Evolutionary conservation across 192 early-diverging fungal species (phyloP).

Genomic region (Mortierella hygrophila): DNA sequence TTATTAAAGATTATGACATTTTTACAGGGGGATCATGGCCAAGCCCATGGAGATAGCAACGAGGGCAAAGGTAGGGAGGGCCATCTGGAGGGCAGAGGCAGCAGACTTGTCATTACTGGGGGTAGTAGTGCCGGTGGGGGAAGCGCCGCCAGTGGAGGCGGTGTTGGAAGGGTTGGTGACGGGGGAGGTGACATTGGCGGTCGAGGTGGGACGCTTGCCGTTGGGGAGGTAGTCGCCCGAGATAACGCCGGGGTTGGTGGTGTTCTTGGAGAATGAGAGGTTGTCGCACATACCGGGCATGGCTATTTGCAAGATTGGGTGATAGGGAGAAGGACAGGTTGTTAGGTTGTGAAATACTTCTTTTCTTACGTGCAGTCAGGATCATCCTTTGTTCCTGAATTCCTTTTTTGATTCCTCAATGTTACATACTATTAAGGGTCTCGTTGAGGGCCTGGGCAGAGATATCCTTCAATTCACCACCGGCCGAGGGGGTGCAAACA

Average conservation of each 20-base stretch:
- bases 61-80: conserved; percentile 24
- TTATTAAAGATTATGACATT: conserved; percentile 27
- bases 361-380: not conserved
- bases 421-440: conserved; percentile 19
- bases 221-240: conserved; percentile 39
- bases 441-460: conserved; percentile 33
- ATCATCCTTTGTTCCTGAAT: not conserved
- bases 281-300: conserved; percentile 29
- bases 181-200: not conserved
- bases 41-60: conserved; percentile 37
- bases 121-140: not conserved
- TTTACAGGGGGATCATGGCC: conserved; percentile 28
- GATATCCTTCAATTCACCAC: conserved; percentile 24
- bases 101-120: not conserved
- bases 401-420: not conserved
- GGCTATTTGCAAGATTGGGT: not conserved
- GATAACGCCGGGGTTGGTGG: conserved; percentile 25
- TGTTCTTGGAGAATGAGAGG: conserved; percentile 21
- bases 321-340: not conserved
- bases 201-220: conserved; percentile 18
- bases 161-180: not conserved
- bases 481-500: conserved; percentile 11
- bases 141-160: not conserved
- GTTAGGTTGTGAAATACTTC: not conserved
- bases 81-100: conserved; percentile 28